phyloP scores from a whole-genome alignment of 176 grass and related monocot genomes.

The Echinochloa phyllopogon region DNA sequence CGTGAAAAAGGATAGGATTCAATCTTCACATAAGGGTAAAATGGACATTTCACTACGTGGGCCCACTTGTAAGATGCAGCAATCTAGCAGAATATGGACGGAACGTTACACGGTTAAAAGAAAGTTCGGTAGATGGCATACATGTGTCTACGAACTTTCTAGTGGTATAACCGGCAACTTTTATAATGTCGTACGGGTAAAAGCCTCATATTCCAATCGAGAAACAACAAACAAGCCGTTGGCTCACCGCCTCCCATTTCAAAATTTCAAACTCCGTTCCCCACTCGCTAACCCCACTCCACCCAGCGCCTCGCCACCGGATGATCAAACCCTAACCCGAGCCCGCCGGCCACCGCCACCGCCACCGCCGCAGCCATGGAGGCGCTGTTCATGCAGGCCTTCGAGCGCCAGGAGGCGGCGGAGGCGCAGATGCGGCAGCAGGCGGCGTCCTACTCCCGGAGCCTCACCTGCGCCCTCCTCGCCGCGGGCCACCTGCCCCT shows the following conservation, averaged over 20 bases:
- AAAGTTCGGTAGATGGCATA: too few species aligned
- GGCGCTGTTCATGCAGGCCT: conserved; percentile 63
- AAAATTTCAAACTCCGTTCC: conserved; percentile 35
- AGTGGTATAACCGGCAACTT: too few species aligned
- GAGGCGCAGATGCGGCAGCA: conserved; percentile 56
- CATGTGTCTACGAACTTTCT: too few species aligned
- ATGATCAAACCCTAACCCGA: conserved; percentile 35
- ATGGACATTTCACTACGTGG: too few species aligned
- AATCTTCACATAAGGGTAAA: too few species aligned
- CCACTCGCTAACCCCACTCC: not conserved
- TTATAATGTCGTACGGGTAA: too few species aligned
- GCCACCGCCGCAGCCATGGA: conserved; percentile 46
- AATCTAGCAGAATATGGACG: too few species aligned
- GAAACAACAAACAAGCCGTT: not conserved
- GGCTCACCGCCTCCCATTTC: not conserved
- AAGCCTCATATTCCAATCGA: too few species aligned
- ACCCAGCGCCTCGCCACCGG: not conserved
- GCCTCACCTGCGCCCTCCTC: conserved; percentile 51
- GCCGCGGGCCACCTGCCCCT: conserved; percentile 49
- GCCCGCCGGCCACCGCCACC: not conserved
- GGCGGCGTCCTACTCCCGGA: conserved; percentile 53
- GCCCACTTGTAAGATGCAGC: too few species aligned
- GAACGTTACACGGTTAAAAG: too few species aligned
- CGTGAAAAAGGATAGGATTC: too few species aligned
- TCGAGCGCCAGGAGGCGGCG: conserved; percentile 54